These are phyloP conservation scores for Paramarasmius palmivorus DNA, from an alignment of 1,284 basidiomycete genomes.

Conservation along the genomic window DNA sequence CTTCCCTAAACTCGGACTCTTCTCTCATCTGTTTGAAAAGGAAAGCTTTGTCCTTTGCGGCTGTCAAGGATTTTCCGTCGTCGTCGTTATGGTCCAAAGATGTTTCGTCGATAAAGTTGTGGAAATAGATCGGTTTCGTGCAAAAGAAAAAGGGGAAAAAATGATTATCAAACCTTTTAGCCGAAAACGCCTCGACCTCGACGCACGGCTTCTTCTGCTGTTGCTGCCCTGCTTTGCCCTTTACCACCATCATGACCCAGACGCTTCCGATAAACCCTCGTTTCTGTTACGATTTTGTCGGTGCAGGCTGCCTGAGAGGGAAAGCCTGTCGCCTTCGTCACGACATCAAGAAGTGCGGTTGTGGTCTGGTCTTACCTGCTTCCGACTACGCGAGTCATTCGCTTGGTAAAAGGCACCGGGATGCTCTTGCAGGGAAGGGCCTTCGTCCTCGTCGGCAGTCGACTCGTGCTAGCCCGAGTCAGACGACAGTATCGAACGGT, in stretches of 20 bases:
- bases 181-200: no score
- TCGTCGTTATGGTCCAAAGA: no score
- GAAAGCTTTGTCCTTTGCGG: no score
- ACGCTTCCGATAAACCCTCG: constrained; percentile 1
- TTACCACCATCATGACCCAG: constrained; percentile 2
- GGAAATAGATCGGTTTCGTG: no score
- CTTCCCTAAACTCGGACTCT: no score
- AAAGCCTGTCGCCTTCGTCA: constrained; percentile 11
- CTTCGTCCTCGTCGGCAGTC: not conserved
- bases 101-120: no score
- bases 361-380: constrained; percentile 13
- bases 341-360: constrained; percentile 14
- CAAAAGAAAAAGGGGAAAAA: no score
- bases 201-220: not conserved
- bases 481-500: not conserved
- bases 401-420: constrained; percentile 15
- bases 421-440: constrained; percentile 8
- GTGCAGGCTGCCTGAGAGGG: constrained; percentile 5
- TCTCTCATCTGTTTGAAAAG: no score
- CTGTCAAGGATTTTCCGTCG: no score
- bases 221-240: not conserved
- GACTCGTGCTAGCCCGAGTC: not conserved
- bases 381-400: constrained; percentile 12
- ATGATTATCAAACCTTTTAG: no score
- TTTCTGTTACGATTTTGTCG: constrained; percentile 10